phyloP scores from a whole-genome alignment of 2,329 filamentous ascomycete genomes.

The Clonostachys byssicola region DNA sequence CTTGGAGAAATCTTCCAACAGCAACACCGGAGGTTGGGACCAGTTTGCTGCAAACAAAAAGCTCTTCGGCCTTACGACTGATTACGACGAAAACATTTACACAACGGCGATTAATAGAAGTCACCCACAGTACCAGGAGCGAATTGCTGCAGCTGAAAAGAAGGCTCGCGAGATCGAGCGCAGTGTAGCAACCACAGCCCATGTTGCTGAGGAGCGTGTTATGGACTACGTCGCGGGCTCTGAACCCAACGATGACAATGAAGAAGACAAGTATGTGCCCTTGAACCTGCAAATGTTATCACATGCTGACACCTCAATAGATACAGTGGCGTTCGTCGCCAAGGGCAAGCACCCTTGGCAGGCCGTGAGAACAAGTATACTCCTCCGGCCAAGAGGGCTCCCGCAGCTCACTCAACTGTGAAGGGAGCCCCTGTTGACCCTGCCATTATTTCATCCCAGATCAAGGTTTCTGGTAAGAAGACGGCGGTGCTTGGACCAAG shows the following conservation, averaged over 20 bases:
- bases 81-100: constrained; percentile 93
- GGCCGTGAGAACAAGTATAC: constrained; percentile 71
- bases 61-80: constrained; percentile 81
- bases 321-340: constrained; percentile 87
- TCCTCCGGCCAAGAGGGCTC: constrained; percentile 81
- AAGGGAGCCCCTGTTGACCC: constrained; percentile 78
- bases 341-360: constrained; percentile 64
- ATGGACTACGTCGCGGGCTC: constrained; percentile 58
- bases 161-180: constrained; percentile 88
- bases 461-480: constrained; percentile 45
- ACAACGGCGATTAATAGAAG: constrained; percentile 85
- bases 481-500: constrained; percentile 8
- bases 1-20: constrained; percentile 55
- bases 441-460: constrained; percentile 85
- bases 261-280: constrained; percentile 81
- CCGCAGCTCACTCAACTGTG: constrained; percentile 68
- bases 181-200: constrained; percentile 67
- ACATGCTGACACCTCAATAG: constrained; percentile 31
- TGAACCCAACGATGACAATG: constrained; percentile 68
- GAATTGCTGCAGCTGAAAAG: constrained; percentile 72
- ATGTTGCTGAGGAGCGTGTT: constrained; percentile 86
- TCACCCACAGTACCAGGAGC: constrained; percentile 76
- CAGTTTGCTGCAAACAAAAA: constrained; percentile 90
- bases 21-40: constrained; percentile 63
- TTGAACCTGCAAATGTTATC: not conserved